These are phyloP conservation scores for Tothia fuscella DNA, from an alignment of 2,329 filamentous ascomycete species.

Conservation along the genomic window DNA sequence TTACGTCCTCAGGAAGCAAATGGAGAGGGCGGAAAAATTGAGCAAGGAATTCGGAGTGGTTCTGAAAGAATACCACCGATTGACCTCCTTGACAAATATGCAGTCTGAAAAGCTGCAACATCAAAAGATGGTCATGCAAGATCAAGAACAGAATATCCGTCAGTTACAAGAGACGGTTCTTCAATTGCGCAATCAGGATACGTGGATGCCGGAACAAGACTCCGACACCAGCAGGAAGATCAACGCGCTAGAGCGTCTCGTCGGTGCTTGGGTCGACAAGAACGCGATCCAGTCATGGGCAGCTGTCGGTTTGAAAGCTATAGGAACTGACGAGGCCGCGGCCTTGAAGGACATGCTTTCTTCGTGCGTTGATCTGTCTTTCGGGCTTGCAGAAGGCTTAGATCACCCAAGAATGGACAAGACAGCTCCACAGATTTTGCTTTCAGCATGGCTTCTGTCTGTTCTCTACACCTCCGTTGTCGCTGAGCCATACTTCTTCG, in stretches of 20 bases:
- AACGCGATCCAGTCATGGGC: background rate
- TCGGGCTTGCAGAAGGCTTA: background rate
- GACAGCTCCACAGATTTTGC: background rate
- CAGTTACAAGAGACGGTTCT: background rate
- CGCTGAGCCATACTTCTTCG: background rate
- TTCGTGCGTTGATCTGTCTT: too few relatives aligned
- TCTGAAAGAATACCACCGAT: background rate
- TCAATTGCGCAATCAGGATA: background rate
- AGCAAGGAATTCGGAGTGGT: background rate
- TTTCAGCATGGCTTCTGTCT: background rate
- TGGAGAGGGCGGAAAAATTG: background rate
- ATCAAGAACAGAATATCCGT: background rate
- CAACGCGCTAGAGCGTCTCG: background rate
- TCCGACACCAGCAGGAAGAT: background rate
- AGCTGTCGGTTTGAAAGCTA: background rate
- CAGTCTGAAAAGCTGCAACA: background rate
- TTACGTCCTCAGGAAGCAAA: background rate
- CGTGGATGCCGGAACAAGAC: background rate
- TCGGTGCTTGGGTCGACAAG: background rate
- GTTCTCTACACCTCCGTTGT: background rate
- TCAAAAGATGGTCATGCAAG: background rate
- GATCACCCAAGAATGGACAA: background rate
- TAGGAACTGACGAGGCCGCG: background rate
- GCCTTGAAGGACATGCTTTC: background rate
- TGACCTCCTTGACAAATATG: background rate